Percentiles rank a stretch among this genome's conserved stretches.
Evolutionary conservation across 2,329 filamentous ascomycete species (phyloP).

Genomic region (Trichoderma pleuroti): DNA sequence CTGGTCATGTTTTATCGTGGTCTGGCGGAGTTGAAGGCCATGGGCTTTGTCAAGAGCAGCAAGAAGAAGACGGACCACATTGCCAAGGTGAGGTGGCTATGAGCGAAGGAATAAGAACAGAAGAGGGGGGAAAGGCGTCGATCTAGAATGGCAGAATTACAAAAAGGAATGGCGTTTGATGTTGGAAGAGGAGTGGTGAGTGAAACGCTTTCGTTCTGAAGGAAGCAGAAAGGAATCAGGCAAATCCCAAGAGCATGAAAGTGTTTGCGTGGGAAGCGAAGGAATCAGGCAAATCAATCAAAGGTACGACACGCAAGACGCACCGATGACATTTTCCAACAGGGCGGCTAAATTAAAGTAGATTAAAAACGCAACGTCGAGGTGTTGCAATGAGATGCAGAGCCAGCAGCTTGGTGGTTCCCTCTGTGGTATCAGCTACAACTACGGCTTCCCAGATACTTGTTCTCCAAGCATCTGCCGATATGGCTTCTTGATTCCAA

Average conservation of each 20-base stretch:
- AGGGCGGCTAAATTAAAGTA: neutral
- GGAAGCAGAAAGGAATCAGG: neutral
- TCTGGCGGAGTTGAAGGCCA: constrained; percentile 75
- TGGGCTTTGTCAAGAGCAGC: constrained; percentile 86
- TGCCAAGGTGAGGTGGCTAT: constrained; percentile 81
- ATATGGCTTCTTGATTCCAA: neutral
- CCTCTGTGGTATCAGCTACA: neutral
- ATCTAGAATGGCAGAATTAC: neutral
- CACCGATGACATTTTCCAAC: neutral
- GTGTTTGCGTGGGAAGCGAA: neutral
- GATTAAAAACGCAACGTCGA: neutral
- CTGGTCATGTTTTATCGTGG: constrained; percentile 80
- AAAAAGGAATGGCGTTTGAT: neutral
- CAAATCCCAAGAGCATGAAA: neutral
- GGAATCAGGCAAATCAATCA: neutral
- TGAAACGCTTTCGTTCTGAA: neutral
- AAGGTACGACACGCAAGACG: neutral
- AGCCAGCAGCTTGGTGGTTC: neutral
- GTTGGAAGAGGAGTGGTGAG: neutral
- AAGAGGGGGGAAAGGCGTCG: neutral
- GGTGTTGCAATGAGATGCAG: neutral
- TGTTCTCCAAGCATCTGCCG: neutral
- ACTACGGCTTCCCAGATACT: neutral
- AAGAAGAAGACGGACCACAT: constrained; percentile 92
- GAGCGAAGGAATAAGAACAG: constrained; percentile 7